A percentile compares a stretch with the other conserved stretches of the same genome.
Evolutionary conservation across 2,329 filamentous ascomycete genomes (phyloP).

Genomic region (Ceratocystis smalleyi): DNA sequence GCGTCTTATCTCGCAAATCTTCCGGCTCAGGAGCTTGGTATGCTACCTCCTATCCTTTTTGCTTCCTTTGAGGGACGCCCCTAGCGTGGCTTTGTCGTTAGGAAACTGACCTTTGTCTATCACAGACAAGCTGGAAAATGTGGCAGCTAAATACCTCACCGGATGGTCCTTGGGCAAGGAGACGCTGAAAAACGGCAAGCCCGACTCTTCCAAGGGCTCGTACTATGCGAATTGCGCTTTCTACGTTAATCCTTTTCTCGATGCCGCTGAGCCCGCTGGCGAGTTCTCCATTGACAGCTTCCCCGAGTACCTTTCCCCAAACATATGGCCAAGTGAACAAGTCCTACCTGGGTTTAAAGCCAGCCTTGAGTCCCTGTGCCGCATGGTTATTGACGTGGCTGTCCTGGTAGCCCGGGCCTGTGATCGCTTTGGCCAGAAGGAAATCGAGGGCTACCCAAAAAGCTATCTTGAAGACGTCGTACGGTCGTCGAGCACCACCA

Average conservation of each 20-base stretch:
- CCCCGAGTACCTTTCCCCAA: conserved; percentile 76
- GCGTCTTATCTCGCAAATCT: conserved; percentile 80
- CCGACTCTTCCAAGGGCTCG: conserved; percentile 67
- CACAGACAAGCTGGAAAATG: conserved; percentile 41
- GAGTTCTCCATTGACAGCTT: conserved; percentile 48
- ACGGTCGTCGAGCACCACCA: conserved; percentile 69
- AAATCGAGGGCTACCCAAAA: conserved; percentile 58
- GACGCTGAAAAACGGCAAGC: conserved; percentile 59
- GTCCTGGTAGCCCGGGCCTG: conserved; percentile 81
- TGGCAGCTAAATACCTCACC: conserved; percentile 46
- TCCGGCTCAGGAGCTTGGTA: conserved; percentile 54
- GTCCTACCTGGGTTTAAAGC: conserved; percentile 60
- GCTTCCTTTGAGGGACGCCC: no score
- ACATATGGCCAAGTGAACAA: conserved; percentile 64
- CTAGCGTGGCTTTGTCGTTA: neutral
- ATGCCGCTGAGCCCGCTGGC: conserved; percentile 44
- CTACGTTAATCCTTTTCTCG: conserved; percentile 48
- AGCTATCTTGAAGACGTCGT: conserved; percentile 83
- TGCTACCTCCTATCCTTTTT: conserved; percentile 17
- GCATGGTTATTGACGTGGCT: conserved; percentile 75
- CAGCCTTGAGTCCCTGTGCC: conserved; percentile 60
- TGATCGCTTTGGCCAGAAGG: conserved; percentile 65
- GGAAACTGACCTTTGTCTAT: conserved; percentile 10
- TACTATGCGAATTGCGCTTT: conserved; percentile 77
- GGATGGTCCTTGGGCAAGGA: conserved; percentile 75